Evolutionary conservation across 1,284 basidiomycete species (phyloP).

Genomic region (Ganoderma lingzhi): DNA sequence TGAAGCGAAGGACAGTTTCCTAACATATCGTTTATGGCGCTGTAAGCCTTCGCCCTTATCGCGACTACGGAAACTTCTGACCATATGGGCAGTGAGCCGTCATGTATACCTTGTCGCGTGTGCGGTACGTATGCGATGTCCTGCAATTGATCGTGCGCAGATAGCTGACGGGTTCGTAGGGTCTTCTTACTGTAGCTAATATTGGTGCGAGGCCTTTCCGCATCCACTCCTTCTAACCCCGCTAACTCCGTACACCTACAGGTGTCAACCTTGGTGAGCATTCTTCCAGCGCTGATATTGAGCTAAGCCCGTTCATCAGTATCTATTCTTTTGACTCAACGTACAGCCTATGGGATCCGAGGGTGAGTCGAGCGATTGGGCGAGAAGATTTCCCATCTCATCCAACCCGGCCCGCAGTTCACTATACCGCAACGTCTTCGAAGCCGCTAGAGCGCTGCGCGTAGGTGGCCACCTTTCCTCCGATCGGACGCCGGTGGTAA

Average conservation of each 20-base stretch:
- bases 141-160: background rate
- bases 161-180: background rate
- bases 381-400: background rate
- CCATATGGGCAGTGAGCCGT: background rate
- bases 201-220: background rate
- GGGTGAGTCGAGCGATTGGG: background rate
- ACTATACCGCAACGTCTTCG: background rate
- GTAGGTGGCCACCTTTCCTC: background rate
- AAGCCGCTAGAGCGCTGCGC: background rate
- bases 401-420: background rate
- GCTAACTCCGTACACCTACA: background rate
- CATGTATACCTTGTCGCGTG: background rate
- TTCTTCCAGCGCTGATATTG: background rate
- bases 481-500: too few relatives aligned
- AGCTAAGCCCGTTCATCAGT: background rate
- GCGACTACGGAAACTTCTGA: background rate
- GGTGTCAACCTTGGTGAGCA: background rate
- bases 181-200: background rate
- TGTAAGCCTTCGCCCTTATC: background rate
- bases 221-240: background rate
- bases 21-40: background rate
- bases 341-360: background rate
- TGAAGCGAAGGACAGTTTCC: background rate
- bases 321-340: background rate
- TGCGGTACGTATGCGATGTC: background rate